phyloP scores from a whole-genome alignment of 495 filamentous ascomycete species.

The Daldinia bambusicola region DNA sequence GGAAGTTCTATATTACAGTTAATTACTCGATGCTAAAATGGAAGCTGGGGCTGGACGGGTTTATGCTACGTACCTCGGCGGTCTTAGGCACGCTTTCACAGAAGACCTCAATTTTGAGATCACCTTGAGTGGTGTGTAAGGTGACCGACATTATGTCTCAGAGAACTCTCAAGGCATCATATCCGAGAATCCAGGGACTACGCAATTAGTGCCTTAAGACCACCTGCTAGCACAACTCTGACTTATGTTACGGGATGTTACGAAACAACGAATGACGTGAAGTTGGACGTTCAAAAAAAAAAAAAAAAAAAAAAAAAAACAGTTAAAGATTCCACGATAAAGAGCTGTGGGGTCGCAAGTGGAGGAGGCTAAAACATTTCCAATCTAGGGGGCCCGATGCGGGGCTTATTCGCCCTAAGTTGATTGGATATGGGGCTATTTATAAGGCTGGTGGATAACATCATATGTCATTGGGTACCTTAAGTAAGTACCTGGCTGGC shows the following conservation, averaged over 20 bases:
- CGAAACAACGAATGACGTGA: constrained; percentile 4
- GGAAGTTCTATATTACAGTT: constrained; percentile 78
- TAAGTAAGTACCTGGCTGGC: neutral
- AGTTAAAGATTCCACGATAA: constrained; percentile 31
- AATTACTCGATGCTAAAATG: neutral
- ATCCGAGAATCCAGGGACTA: neutral
- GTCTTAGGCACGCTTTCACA: constrained; percentile 95
- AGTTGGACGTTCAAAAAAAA: constrained; percentile 34
- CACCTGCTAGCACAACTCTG: neutral
- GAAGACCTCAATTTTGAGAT: constrained; percentile 96
- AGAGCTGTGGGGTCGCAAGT: constrained; percentile 26
- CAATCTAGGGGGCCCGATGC: constrained; percentile 28
- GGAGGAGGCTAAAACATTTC: constrained; percentile 36
- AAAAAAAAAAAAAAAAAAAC: constrained; percentile 32
- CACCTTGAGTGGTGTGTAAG: constrained; percentile 88
- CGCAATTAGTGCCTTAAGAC: neutral
- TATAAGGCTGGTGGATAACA: constrained; percentile 39
- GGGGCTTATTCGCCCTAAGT: constrained; percentile 19
- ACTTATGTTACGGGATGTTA: neutral
- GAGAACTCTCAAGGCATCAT: constrained; percentile 4
- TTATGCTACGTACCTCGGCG: constrained; percentile 66
- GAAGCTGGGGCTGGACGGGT: neutral
- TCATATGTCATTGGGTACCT: neutral
- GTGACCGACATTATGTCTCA: constrained; percentile 67
- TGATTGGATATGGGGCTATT: neutral